These are phyloP conservation scores for Fraxinus ornus DNA, from an alignment of 305 asterid genomes.

Conservation along the genomic window DNA sequence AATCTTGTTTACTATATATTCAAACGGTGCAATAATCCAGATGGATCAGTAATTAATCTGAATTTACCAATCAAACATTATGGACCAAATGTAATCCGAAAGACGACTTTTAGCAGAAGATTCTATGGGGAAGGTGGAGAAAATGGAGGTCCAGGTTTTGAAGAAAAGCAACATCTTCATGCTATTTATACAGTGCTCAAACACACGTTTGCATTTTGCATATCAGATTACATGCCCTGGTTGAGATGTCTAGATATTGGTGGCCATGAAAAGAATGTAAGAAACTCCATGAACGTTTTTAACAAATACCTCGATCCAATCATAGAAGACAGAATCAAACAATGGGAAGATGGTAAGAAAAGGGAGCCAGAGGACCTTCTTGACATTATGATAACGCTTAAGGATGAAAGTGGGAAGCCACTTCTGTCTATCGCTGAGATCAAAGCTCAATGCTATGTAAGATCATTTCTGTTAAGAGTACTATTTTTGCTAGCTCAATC, in stretches of 20 bases:
- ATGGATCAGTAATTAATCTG: neutral
- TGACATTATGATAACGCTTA: conserved; percentile 15
- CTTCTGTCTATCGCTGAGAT: conserved; percentile 5
- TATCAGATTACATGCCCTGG: neutral
- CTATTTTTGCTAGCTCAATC: neutral
- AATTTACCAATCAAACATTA: conserved; percentile 3
- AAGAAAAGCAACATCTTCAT: neutral
- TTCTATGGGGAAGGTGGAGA: conserved; percentile 4
- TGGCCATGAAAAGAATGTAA: neutral
- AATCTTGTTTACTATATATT: neutral
- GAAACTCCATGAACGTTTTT: neutral
- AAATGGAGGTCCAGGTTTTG: conserved; percentile 15
- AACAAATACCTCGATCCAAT: conserved; percentile 5
- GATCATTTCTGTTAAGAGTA: neutral
- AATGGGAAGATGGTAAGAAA: conserved; percentile 7
- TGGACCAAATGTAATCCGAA: conserved; percentile 1
- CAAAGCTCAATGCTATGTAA: conserved; percentile 15
- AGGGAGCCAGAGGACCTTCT: conserved; percentile 10
- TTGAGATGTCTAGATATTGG: conserved; percentile 3
- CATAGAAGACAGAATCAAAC: conserved; percentile 2
- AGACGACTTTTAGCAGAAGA: conserved; percentile 9
- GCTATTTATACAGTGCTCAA: neutral
- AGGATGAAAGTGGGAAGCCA: neutral
- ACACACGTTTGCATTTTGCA: neutral
- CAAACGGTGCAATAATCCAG: conserved; percentile 8